These are phyloP conservation scores for Lichtheimia corymbifera DNA, from an alignment of 371 early-diverging fungal species.

Conservation along the genomic window DNA sequence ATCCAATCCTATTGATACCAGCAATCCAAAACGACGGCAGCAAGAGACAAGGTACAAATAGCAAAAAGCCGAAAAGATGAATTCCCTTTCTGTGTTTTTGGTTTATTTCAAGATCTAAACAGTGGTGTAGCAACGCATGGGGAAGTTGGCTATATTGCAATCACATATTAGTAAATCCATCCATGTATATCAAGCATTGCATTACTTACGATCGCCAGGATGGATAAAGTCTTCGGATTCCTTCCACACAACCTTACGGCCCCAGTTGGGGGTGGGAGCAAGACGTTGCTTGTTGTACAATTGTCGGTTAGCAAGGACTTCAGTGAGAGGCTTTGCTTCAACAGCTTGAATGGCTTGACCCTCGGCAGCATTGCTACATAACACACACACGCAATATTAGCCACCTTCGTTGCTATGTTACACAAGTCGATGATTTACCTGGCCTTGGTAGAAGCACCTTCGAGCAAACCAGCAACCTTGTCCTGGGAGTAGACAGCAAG, in stretches of 20 bases:
- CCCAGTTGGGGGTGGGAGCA: slow-evolving; percentile 48
- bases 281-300: slow-evolving; percentile 35
- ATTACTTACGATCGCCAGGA: slow-evolving; percentile 47
- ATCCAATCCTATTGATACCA: too few species aligned
- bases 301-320: slow-evolving; percentile 39
- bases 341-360: slow-evolving; percentile 20
- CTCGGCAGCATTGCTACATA: slow-evolving; percentile 27
- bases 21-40: too few species aligned
- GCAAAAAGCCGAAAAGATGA: too few species aligned
- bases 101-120: slow-evolving; percentile 7
- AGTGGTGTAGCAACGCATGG: slow-evolving; percentile 16
- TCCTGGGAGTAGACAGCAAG: slow-evolving; percentile 81
- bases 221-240: slow-evolving; percentile 43
- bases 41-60: too few species aligned
- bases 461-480: slow-evolving; percentile 69
- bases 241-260: slow-evolving; percentile 41
- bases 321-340: slow-evolving; percentile 41
- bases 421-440: slow-evolving; percentile 29
- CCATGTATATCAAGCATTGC: neutral
- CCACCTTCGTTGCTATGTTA: too few species aligned
- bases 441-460: slow-evolving; percentile 46
- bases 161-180: neutral
- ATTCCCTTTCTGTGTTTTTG: neutral
- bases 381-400: slow-evolving; percentile 2
- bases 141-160: slow-evolving; percentile 13